Base-by-base conservation (phyloP, 1,139 yeast species). In the Yamadazyma dendronema region DNA sequence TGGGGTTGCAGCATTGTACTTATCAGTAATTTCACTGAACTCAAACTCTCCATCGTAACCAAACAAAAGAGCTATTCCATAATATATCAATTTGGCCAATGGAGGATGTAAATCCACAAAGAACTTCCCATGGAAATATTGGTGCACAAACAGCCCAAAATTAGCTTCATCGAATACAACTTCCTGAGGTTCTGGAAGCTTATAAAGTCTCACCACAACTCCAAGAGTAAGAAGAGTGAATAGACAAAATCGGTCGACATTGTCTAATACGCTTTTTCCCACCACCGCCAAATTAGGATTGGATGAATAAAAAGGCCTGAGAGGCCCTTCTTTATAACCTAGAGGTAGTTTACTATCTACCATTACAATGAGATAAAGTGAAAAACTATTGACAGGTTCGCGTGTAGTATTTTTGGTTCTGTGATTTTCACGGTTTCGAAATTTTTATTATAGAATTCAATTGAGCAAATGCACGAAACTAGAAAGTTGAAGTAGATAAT, bases 101-200 rank as follows among this genome's bases (percentile, higher is more conserved):
- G 90, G 89, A 0, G 90, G 89, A 38, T 81, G 77, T 2, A 72
- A 67, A 45, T 77, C 84, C 13, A 80, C 53, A 50, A 77, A 81
- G 47, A 77, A 82, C 30, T 72, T 67, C n/a, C 88, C 86, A 29
- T 63, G 63, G 44, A 70, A 60, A 62, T 84, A 87, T 41, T 74
- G 71, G 40, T 53, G 42, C 2, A 58, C 60, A 43, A 56, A 64
- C 7, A 61, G 59, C 6, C 67, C 67, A 35, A 69, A 62, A 57
- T 83, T 89, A 34, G 81, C 89, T 61, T 92, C 98, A 66, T 92
- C 98, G 57, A 92, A 92, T 24, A 92, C 97, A 33, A 92, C 96
- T 30, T 86, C 76, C 46, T 77, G 62, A 13, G 98, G 98, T 42
- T 67, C 59, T 33, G 77, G 72, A 34, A 92, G 59, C 42, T 75